Evolutionary conservation across 2,329 filamentous ascomycete genomes (phyloP), one percentile per base, ranked within the genome.

Genomic region (Cercospora zeae-maydis): DNA sequence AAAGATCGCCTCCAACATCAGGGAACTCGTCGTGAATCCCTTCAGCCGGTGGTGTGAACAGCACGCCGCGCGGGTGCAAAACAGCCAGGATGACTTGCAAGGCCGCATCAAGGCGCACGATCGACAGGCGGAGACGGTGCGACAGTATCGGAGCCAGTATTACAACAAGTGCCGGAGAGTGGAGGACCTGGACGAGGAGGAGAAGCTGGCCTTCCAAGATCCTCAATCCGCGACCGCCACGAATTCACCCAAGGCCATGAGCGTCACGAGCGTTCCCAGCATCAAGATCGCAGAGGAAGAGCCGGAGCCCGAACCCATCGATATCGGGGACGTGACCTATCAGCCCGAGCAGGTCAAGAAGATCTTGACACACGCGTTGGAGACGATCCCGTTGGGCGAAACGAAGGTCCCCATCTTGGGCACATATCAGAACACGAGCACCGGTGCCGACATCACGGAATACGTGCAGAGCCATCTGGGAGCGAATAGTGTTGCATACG

Each of bases 151-250:
- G 67, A 96, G 91, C 77, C 90, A 91, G 71, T 99, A 99, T 79
- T 98, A 98, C 84, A 99, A 98, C 82, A 99, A 98, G 79, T 99
- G 95, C 76, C 89, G 96, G 55, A 82, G 97, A 66, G 89, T 98
- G 6, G 96, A 99, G 76, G 95, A 99, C 75, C 80, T 98, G 64
- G 95, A 99, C 76, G 95, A 99, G 78, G 96, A 99, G 81, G 96
- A 97, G 77, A 98, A 99, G 79, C 84, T 99, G 60, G 95, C 93
- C 39, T 99, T 99, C 78, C 92, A 96, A 76, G 92, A 93, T 68
- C 92, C 92, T 4, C 82, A 84, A 65, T 82, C 75, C 57, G 78
- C 82, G 65, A 75, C 73, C 16, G 73, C 76, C 8, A 68, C 71
- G 6, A 75, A 78, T 72, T 82, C 84, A 75, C 79, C 82, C 60